Evolutionary conservation across 805 yeast species (phyloP), one percentile per base, ranked within the genome.

Genomic region (Zygotorulaspora danielsina): DNA sequence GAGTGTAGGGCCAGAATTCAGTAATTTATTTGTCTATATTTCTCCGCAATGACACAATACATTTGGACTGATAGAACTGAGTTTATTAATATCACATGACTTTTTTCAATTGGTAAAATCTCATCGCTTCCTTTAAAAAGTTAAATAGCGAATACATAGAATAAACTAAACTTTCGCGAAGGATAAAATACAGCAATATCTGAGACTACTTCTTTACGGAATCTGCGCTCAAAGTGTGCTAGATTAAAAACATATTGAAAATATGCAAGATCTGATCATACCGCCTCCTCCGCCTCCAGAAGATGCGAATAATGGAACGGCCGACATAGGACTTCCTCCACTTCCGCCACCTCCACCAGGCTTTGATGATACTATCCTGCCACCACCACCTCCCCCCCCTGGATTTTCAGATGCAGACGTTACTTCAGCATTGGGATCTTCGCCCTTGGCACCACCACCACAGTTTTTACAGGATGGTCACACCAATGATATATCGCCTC

Each of bases 1-100:
- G 90, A 84, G 45, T 87, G 93, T 10, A 63, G 87, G 44, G 73
- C 71, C 25, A 38, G 48, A 20, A 65, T 47, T 69, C 43, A 39
- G 61, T 21, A 26, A 38, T 5, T 7, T 21, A 21, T n/a, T n/a
- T n/a, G n/a, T n/a, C n/a, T n/a, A n/a, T n/a, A n/a, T n/a, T n/a
- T n/a, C n/a, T n/a, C n/a, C n/a, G n/a, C n/a, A n/a, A n/a, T n/a
- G n/a, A n/a, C n/a, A n/a, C n/a, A n/a, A n/a, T n/a, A n/a, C n/a
- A n/a, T n/a, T n/a, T n/a, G n/a, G n/a, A n/a, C n/a, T n/a, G n/a
- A n/a, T n/a, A n/a, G n/a, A n/a, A n/a, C n/a, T n/a, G n/a, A n/a
- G n/a, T 7, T 5, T 24, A 7, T 11, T 5, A 5, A 24, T 24
- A 7, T 24, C 27, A 24, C 27, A 7, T 24, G 27, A 24, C 8